Evolutionary conservation across 2,329 filamentous ascomycete species (phyloP).

Genomic region (Endocalyx cinctus): DNA sequence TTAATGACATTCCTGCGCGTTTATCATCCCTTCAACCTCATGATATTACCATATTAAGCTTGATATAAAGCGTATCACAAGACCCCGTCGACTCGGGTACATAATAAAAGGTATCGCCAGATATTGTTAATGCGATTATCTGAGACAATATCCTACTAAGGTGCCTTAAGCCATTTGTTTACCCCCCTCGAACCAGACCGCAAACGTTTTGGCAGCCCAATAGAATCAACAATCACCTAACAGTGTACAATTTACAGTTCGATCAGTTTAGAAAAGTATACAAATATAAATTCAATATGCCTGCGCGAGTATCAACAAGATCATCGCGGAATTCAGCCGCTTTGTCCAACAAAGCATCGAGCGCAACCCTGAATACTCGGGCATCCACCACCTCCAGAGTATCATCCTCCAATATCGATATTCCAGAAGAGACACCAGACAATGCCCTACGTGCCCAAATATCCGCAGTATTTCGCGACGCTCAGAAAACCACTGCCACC

Average conservation of each 20-base stretch:
- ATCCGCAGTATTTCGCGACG: slow-evolving; percentile 69
- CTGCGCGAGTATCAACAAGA: slow-evolving; percentile 42
- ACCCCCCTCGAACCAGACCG: too few relatives aligned
- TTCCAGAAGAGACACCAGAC: slow-evolving; percentile 68
- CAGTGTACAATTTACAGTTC: too few relatives aligned
- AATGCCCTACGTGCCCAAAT: slow-evolving; percentile 71
- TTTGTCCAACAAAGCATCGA: slow-evolving; percentile 35
- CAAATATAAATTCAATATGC: slow-evolving; percentile 36
- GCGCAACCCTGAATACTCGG: slow-evolving; percentile 33
- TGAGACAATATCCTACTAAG: too few relatives aligned
- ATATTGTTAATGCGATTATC: too few relatives aligned
- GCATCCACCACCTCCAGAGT: slow-evolving; percentile 43
- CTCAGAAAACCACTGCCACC: slow-evolving; percentile 82
- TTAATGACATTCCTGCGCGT: too few relatives aligned
- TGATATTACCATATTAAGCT: too few relatives aligned
- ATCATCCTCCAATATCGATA: slow-evolving; percentile 39
- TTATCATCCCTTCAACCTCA: slow-evolving; percentile 5
- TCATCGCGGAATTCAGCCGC: slow-evolving; percentile 41
- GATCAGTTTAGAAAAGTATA: slow-evolving; percentile 45
- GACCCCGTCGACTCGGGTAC: too few relatives aligned
- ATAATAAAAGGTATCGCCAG: too few relatives aligned
- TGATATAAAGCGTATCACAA: too few relatives aligned
- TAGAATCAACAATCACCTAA: too few relatives aligned
- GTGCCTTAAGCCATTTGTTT: too few relatives aligned
- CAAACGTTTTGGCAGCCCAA: too few relatives aligned